Percentiles rank a stretch among this genome's conserved stretches.
Conservation (phyloP, 73 alveolate species). For the Urostyla sp. region DNA sequence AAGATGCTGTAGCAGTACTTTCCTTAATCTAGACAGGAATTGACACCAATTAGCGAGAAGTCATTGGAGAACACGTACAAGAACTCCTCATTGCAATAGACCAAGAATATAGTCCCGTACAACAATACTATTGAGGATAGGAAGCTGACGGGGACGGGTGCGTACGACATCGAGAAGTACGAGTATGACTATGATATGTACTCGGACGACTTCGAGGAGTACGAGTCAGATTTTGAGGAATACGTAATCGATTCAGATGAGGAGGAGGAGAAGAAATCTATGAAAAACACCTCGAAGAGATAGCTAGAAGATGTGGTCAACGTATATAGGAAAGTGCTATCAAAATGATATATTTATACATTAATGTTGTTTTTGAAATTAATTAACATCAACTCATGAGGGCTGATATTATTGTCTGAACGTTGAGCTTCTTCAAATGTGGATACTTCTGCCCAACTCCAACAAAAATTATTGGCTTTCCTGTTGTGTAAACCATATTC, state of each 20-base stretch:
- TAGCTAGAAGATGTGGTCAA: not conserved
- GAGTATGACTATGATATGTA: slow-evolving; percentile 25
- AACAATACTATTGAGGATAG: not conserved
- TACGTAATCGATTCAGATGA: not conserved
- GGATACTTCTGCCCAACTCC: slow-evolving; percentile 99
- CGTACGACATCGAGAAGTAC: slow-evolving; percentile 19
- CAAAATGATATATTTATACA: too few relatives aligned
- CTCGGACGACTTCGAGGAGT: slow-evolving; percentile 41
- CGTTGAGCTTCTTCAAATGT: slow-evolving; percentile 89
- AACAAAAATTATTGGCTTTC: slow-evolving; percentile 99
- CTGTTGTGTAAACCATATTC: slow-evolving; percentile 99
- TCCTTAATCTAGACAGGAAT: not conserved
- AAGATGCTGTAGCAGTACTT: slow-evolving; percentile 1
- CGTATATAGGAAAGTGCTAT: too few relatives aligned
- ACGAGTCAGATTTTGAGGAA: not conserved
- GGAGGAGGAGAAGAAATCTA: not conserved
- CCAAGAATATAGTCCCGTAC: too few relatives aligned
- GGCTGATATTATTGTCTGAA: slow-evolving; percentile 51
- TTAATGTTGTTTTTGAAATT: too few relatives aligned
- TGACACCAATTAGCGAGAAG: slow-evolving; percentile 52
- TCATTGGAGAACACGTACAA: too few relatives aligned
- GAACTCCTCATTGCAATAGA: too few relatives aligned
- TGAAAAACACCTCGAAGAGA: not conserved
- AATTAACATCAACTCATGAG: slow-evolving; percentile 62
- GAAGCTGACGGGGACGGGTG: slow-evolving; percentile 9